Evolutionary conservation across 1,139 yeast species (phyloP).

Genomic region (Kurtzmaniella quercitrusa): DNA sequence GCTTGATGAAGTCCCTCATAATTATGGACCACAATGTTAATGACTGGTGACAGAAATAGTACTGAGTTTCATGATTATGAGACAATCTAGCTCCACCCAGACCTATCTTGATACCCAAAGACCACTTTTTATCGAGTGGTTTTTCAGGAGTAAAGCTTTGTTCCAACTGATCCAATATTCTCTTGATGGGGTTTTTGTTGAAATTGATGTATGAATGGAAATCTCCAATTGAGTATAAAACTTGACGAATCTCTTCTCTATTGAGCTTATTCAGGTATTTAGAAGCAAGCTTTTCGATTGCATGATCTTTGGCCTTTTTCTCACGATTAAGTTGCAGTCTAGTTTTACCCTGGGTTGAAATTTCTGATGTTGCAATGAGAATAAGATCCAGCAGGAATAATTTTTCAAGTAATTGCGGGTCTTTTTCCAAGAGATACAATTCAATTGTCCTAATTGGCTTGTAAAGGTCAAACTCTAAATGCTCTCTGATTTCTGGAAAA

Average conservation of each 20-base stretch:
- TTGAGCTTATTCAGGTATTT: constrained; percentile 34
- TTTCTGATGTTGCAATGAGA: constrained; percentile 60
- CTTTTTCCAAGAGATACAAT: constrained; percentile 33
- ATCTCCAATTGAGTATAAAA: constrained; percentile 70
- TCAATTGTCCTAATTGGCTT: constrained; percentile 64
- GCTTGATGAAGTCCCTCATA: constrained; percentile 66
- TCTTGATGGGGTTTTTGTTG: constrained; percentile 58
- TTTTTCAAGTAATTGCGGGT: constrained; percentile 18
- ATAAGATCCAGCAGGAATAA: constrained; percentile 54
- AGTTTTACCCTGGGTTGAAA: constrained; percentile 52
- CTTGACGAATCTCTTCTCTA: constrained; percentile 61
- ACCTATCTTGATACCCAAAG: constrained; percentile 63
- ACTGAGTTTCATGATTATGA: constrained; percentile 67
- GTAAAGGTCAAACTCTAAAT: constrained; percentile 68
- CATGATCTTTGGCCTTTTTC: constrained; percentile 57
- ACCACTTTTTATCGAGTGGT: constrained; percentile 25
- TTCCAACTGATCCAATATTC: constrained; percentile 54
- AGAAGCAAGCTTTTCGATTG: constrained; percentile 53
- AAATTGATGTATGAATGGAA: constrained; percentile 67
- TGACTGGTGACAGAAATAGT: constrained; percentile 66
- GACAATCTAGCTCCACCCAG: constrained; percentile 63
- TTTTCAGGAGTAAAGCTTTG: constrained; percentile 39
- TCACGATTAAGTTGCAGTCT: constrained; percentile 49
- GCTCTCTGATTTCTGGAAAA: constrained; percentile 59
- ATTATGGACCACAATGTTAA: constrained; percentile 67